phyloP scores from a whole-genome alignment of 257 asterid species.

The Salvia splendens region DNA sequence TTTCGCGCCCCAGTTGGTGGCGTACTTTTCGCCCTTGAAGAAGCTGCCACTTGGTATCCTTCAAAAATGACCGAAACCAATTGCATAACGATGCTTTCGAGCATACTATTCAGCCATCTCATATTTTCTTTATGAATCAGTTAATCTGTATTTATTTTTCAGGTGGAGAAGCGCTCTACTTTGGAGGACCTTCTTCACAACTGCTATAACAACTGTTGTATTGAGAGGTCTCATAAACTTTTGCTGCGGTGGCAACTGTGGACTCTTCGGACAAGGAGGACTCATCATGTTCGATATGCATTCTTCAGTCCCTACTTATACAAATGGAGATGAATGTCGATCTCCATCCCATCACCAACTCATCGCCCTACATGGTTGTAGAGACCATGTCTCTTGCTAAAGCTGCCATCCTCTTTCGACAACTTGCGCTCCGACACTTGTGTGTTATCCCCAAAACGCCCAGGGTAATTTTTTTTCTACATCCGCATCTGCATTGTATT shows the following conservation, averaged over 20 bases:
- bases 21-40: slow-evolving; percentile 98
- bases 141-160: slow-evolving; percentile 33
- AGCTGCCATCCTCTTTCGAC: slow-evolving; percentile 85
- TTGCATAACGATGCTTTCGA: no score
- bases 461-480: slow-evolving; percentile 44
- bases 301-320: slow-evolving; percentile 59
- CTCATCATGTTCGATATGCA: slow-evolving; percentile 83
- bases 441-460: slow-evolving; percentile 90
- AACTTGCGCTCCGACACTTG: slow-evolving; percentile 88
- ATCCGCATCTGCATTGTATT: no score
- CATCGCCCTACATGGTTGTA: slow-evolving; percentile 90
- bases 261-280: slow-evolving; percentile 95
- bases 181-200: slow-evolving; percentile 97
- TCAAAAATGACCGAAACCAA: not conserved
- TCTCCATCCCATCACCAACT: slow-evolving; percentile 87
- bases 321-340: slow-evolving; percentile 89
- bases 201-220: slow-evolving; percentile 90
- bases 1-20: slow-evolving; percentile 99
- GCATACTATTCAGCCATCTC: no score
- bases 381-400: slow-evolving; percentile 97
- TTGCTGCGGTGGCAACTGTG: slow-evolving; percentile 79
- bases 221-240: slow-evolving; percentile 63
- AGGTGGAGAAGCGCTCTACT: slow-evolving; percentile 99
- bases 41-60: slow-evolving; percentile 93
- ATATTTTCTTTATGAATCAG: no score